Evolutionary conservation across 768 basidiomycete species (phyloP), one percentile per base, ranked within the genome.

Genomic region (Thelephora ganbajun): DNA sequence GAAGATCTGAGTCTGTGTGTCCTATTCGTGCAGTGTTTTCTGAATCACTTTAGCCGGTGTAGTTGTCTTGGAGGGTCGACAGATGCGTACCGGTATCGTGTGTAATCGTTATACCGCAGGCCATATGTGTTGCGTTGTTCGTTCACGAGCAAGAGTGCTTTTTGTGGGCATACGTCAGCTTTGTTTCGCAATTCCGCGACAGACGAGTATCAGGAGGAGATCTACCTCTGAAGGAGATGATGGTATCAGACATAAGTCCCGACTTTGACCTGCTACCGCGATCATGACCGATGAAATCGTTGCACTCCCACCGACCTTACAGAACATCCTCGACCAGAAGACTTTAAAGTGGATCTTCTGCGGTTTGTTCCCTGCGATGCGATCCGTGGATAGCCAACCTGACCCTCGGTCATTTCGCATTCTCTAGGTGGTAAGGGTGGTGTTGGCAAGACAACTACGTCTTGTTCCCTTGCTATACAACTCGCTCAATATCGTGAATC

Each of bases 311-410:
- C 80, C 94, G 16, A 92, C 90, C 14, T 78, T 99, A 6, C 90
- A 96, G 70, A 97, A 96, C 61, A 70, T 99, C 44, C 68, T 99
- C 26, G 93, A 97, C 64, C 94, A 99, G 66, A 81, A 76, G 54
- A 80, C 81, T 19, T 66, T 97, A 51, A 96, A 97, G 63, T 99
- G 94, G 94, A 97, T 99, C 60, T 99, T 99, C 62, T 98, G 96
- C 60, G 94, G 94, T 78, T 65, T 50, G 85, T 76, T 26, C 50
- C 50, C 48, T 22, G 12, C 39, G 3, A 41, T 41, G 14, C 14
- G 9, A 14, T 18, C 16, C 39, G 7, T 9, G 39, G 39, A 14
- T 18, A 41, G 9, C 9, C 26, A 30, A 30, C 9, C 26, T 36
- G 16, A 47, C 44, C 43, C 48, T 49, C 11, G 48, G 35, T 20